Percentiles rank a stretch among this genome's conserved stretches.
These are phyloP conservation scores for Aspergillus proliferans DNA, from an alignment of 2,329 filamentous ascomycete genomes.

Conservation along the genomic window DNA sequence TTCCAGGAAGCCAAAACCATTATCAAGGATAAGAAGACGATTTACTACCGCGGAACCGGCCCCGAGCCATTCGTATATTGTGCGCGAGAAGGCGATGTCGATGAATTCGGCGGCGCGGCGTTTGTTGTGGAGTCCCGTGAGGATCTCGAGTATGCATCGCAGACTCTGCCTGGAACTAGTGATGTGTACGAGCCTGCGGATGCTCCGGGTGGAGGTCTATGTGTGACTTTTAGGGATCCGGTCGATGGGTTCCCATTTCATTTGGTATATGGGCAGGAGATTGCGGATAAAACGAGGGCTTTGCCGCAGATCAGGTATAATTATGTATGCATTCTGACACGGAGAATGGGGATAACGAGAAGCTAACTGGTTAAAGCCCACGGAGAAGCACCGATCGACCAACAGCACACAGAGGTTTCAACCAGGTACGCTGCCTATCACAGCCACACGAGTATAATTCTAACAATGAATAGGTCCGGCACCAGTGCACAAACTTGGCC, in stretches of 20 bases:
- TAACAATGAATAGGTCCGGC: conserved; percentile 7
- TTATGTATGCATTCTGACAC: conserved; percentile 4
- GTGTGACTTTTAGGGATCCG: conserved; percentile 30
- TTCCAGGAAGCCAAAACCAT: conserved; percentile 8
- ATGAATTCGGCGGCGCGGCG: conserved; percentile 7
- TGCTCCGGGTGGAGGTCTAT: conserved; percentile 30
- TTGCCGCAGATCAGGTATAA: conserved; percentile 10
- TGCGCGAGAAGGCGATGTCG: conserved; percentile 4
- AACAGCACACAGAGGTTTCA: conserved; percentile 12
- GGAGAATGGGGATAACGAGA: background rate
- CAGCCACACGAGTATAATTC: background rate
- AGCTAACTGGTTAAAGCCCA: conserved; percentile 2
- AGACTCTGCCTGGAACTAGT: conserved; percentile 1
- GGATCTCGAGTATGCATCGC: conserved; percentile 7
- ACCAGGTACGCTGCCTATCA: background rate
- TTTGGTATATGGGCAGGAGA: conserved; percentile 28
- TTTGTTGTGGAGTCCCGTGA: conserved; percentile 9
- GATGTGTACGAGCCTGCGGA: conserved; percentile 7
- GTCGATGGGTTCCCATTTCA: conserved; percentile 31
- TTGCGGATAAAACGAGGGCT: conserved; percentile 3
- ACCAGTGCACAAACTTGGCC: conserved; percentile 15
- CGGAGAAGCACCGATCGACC: conserved; percentile 11
- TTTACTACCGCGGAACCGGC: conserved; percentile 13
- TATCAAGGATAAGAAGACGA: conserved; percentile 1
- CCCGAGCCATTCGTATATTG: conserved; percentile 13